phyloP scores from a whole-genome alignment of 2,329 filamentous ascomycete species.

The Thielaviopsis ethacetica region DNA sequence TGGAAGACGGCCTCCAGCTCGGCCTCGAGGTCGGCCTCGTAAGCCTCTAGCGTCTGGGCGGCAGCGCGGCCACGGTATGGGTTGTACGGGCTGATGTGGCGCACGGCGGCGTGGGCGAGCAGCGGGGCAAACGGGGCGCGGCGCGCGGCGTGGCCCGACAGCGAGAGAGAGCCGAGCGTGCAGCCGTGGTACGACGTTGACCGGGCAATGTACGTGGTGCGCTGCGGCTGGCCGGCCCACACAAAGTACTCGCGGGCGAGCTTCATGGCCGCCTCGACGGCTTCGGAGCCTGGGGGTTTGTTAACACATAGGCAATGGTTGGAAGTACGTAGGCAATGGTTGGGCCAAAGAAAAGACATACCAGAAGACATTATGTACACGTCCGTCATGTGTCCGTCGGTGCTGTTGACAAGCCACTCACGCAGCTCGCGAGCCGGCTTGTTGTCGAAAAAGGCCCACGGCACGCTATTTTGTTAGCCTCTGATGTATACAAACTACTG shows the following conservation, averaged over 20 bases:
- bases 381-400: conserved; percentile 19
- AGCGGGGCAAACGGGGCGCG: conserved; percentile 46
- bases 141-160: conserved; percentile 45
- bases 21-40: conserved; percentile 40
- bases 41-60: conserved; percentile 38
- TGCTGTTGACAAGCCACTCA: conserved; percentile 17
- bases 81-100: conserved; percentile 50
- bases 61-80: conserved; percentile 39
- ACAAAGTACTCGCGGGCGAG: conserved; percentile 31
- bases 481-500: background rate
- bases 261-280: conserved; percentile 32
- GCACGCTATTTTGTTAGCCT: background rate
- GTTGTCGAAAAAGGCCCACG: conserved; percentile 9
- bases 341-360: conserved; percentile 12
- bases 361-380: conserved; percentile 22
- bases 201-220: conserved; percentile 25
- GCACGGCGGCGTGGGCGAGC: conserved; percentile 34
- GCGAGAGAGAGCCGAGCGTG: conserved; percentile 44
- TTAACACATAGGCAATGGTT: no score
- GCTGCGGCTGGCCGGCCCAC: conserved; percentile 22
- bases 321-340: no score
- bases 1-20: conserved; percentile 55
- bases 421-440: background rate
- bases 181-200: conserved; percentile 31
- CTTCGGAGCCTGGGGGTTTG: conserved; percentile 31